A percentile compares a stretch with the other conserved stretches of the same genome.
phyloP scores from a whole-genome alignment of 1,139 yeast genomes.

The Yamadazyma oceani region DNA sequence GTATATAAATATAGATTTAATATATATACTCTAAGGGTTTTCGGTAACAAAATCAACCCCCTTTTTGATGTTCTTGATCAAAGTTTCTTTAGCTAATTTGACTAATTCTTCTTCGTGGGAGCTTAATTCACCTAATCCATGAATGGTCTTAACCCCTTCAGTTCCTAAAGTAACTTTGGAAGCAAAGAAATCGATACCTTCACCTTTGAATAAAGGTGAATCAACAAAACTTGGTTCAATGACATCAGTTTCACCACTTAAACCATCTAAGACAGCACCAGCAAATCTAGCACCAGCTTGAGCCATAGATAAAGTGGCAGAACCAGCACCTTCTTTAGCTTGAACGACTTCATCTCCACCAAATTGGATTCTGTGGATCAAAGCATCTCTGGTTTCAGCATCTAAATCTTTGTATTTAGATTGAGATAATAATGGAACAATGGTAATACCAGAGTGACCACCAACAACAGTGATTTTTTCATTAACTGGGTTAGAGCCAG shows the following conservation, averaged over 20 bases:
- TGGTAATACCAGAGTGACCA: conserved; percentile 96
- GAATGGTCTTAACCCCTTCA: conserved; percentile 58
- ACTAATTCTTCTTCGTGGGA: conserved; percentile 60
- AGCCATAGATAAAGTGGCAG: conserved; percentile 96
- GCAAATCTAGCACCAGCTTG: conserved; percentile 88
- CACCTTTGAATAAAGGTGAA: conserved; percentile 47
- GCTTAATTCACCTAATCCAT: conserved; percentile 55
- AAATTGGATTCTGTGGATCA: conserved; percentile 86
- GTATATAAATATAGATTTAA: not conserved
- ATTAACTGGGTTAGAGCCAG: conserved; percentile 54
- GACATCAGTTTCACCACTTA: conserved; percentile 49
- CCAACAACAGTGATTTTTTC: conserved; percentile 85
- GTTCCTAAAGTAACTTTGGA: conserved; percentile 61
- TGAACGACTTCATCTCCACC: conserved; percentile 98
- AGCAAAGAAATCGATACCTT: conserved; percentile 59
- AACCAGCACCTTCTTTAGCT: conserved; percentile 94
- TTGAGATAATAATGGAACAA: conserved; percentile 83
- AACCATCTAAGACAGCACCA: conserved; percentile 57
- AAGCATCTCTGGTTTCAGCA: conserved; percentile 59
- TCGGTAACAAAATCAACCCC: conserved; percentile 57
- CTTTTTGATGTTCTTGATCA: conserved; percentile 56
- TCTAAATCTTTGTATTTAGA: conserved; percentile 50
- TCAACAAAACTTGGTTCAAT: conserved; percentile 55
- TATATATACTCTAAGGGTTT: conserved; percentile 41
- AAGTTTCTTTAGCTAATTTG: conserved; percentile 53